Base-by-base conservation (phyloP, 75 land plant genomes). In the Picea glauca region DNA sequence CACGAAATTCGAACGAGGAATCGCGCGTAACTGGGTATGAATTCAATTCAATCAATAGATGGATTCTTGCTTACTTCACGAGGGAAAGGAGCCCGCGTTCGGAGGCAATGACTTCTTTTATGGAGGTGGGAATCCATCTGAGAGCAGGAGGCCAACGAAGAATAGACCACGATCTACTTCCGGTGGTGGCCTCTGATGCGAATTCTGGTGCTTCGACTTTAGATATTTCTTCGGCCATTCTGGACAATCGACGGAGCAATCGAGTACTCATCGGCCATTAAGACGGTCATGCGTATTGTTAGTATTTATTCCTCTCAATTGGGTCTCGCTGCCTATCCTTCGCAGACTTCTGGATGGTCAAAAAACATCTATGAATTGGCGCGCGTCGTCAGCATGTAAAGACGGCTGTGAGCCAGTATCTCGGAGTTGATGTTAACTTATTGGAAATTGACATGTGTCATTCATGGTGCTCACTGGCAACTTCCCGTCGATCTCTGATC, bases 111-210 rank as follows among this genome's bases (percentile, higher is more conserved):
- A 96, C 85, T 17, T 86, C 87, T 33, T 86, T 83, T 70, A 88
- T 89, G 58, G 99, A 96, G 56, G 98, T 90, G 20, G 97, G 98
- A 60, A 92, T 85, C 98, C 98, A 96, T 60, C 98, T 88, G 78
- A 96, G 80, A 31, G 80, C 54, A 13, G 85, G 77, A 59, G 90
- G 92, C 94, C 92, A 93, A 6, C 60, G 20, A 61, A 72, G 68
- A 60, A 75, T 70, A 57, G 78, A 40, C 4, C 61, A 13, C 17
- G 15, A 13, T 21, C 5, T 12, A 58, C 15, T 3, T 26, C 26
- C 12, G 30, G 12, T 23, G 58, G 26, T 7, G 12, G 59, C 5
- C 20, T 5, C 50, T n/a, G n/a, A n/a, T n/a, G n/a, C n/a, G n/a
- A n/a, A n/a, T n/a, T n/a, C n/a, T 17, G 23, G 32, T 60, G 76